phyloP scores from a whole-genome alignment of 352 stramenopile species.

The Phytophthora pinifolia region DNA sequence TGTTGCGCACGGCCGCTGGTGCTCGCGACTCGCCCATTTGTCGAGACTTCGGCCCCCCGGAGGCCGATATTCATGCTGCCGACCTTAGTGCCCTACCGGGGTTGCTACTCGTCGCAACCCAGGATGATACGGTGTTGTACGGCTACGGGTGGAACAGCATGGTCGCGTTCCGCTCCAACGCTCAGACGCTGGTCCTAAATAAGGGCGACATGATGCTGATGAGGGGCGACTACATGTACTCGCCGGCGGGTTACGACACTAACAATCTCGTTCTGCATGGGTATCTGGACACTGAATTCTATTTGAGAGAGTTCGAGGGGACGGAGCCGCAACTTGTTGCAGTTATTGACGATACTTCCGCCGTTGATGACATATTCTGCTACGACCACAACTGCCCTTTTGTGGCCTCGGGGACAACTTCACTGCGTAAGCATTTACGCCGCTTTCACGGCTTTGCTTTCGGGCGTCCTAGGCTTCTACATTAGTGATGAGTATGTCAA shows the following conservation, averaged over 20 bases:
- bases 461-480: no score
- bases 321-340: background rate
- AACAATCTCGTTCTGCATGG: background rate
- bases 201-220: background rate
- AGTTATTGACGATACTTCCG: background rate
- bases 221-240: background rate
- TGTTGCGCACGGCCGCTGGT: background rate
- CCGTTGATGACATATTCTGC: background rate
- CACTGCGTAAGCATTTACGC: constrained; percentile 1
- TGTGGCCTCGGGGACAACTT: background rate
- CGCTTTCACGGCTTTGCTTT: background rate
- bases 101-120: background rate
- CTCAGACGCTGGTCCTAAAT: background rate
- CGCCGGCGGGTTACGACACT: background rate
- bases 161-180: background rate
- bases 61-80: background rate
- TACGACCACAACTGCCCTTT: background rate
- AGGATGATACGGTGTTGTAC: background rate
- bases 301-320: background rate
- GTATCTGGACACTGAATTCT: background rate
- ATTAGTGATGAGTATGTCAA: no score
- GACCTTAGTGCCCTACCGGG: background rate
- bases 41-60: background rate
- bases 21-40: background rate
- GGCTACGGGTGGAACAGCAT: background rate